Base-by-base conservation (phyloP, 2,329 filamentous ascomycete species). In the Sporothrix brunneoviolacea region DNA sequence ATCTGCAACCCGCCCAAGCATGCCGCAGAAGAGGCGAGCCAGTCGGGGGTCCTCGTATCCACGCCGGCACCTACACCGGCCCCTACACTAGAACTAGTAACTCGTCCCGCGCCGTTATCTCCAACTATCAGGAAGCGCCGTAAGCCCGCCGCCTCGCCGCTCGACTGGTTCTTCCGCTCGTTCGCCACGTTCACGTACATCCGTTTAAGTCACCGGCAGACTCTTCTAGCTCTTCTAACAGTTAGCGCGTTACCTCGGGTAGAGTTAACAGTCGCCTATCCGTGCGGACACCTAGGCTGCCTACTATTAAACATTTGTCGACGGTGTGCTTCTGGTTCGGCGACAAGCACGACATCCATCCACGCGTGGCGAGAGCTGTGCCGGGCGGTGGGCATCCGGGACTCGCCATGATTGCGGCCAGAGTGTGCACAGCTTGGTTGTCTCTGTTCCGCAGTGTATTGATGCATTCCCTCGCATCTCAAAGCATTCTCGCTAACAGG, bases 251-350 rank as follows among this genome's bases (percentile, higher is more conserved):
- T 21, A 37, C 19, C 32, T 27, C n/a, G 13, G 8, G 12, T 46
- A 32, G 40, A 3, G 3, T 1, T 13, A 7, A 3, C 1, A 22
- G 1, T 3, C 19, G 18, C 3, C 16, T 2, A 45, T 30, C 6
- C 24, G 32, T 12, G 15, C 27, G 1, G 4, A 36, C 2, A 33
- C 37, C 19, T 27, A 22, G 37, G 5, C 16, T 5, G 5, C 6
- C 7, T 54, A 54, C 39, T 36, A 32, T 5, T 13, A 18, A 3
- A 46, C 50, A 1, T 32, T 54, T 12, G 8, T 32, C 21, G 39
- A 36, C 12, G 38, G 30, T 50, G n/a, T 7, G 21, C 9, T 7
- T 44, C 4, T 54, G 42, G 50, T 52, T 44, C 15, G 50, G 53
- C 22, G 32, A 32, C 13, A 9, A 28, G 4, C 18, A 18, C 27